phyloP scores from a whole-genome alignment of 2,329 filamentous ascomycete species.

The Microdochium paspali region DNA sequence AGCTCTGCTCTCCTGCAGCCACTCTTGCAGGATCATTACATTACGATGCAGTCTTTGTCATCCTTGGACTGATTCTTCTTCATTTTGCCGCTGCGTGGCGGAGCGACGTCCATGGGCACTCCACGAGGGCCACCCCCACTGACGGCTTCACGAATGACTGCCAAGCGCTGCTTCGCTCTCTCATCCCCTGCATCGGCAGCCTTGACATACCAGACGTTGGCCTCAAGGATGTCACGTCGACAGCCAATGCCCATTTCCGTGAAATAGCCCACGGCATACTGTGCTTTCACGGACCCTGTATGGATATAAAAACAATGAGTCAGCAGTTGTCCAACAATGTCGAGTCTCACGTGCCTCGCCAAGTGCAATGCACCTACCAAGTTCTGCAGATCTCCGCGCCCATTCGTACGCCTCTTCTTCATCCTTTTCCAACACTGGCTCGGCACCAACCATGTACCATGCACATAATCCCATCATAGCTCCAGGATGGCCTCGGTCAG shows the following conservation, averaged over 20 bases:
- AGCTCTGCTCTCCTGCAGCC: not conserved
- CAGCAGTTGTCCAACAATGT: not conserved
- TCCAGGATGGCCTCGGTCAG: slow-evolving; percentile 69
- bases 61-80: slow-evolving; percentile 35
- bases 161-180: slow-evolving; percentile 75
- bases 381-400: slow-evolving; percentile 77
- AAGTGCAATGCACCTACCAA: slow-evolving; percentile 49
- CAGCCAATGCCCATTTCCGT: slow-evolving; percentile 98
- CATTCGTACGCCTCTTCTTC: slow-evolving; percentile 95
- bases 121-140: slow-evolving; percentile 31
- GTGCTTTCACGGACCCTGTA: slow-evolving; percentile 60
- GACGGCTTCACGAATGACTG: slow-evolving; percentile 78
- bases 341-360: not conserved
- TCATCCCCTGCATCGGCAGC: slow-evolving; percentile 89
- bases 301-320: slow-evolving; percentile 7
- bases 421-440: slow-evolving; percentile 86
- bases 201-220: slow-evolving; percentile 97
- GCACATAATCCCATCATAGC: slow-evolving; percentile 99
- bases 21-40: slow-evolving; percentile 27
- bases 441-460: slow-evolving; percentile 95
- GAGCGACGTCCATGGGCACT: slow-evolving; percentile 45
- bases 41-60: slow-evolving; percentile 49
- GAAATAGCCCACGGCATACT: slow-evolving; percentile 94
- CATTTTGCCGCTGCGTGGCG: slow-evolving; percentile 41
- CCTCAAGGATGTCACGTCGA: slow-evolving; percentile 85